These are phyloP conservation scores for Monilinia polystroma DNA, from an alignment of 2,329 filamentous ascomycete genomes.

Conservation along the genomic window DNA sequence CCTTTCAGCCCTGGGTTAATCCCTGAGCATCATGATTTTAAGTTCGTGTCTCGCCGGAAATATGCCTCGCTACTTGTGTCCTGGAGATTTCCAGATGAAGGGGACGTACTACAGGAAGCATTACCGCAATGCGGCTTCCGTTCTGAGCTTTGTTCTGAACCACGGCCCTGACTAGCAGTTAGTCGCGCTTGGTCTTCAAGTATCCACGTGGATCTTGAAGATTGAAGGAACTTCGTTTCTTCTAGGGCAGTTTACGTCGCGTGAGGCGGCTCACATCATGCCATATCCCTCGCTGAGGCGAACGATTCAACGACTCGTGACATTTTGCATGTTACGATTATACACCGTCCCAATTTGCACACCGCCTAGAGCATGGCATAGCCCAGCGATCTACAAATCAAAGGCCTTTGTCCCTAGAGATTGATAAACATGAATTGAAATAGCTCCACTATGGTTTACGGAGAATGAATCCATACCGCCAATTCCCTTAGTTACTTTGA, in stretches of 20 bases:
- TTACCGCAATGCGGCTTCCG: conserved; percentile 22
- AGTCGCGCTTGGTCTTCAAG: conserved; percentile 8
- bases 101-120: conserved; percentile 13
- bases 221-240: conserved; percentile 16
- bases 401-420: neutral
- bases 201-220: conserved; percentile 17
- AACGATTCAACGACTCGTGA: conserved; percentile 3
- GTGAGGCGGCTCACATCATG: conserved; percentile 8
- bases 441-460: conserved; percentile 19
- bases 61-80: conserved; percentile 8
- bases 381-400: conserved; percentile 21
- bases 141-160: conserved; percentile 8
- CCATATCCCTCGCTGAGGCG: conserved; percentile 9
- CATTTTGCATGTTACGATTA: neutral
- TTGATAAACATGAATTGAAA: conserved; percentile 8
- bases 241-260: conserved; percentile 10
- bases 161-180: conserved; percentile 16
- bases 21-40: conserved; percentile 4
- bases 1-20: conserved; percentile 5
- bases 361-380: conserved; percentile 11
- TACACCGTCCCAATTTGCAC: conserved; percentile 9
- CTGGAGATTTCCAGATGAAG: conserved; percentile 19
- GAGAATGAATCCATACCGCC: conserved; percentile 9
- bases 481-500: conserved; percentile 19
- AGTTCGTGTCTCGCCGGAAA: conserved; percentile 18